Evolutionary conservation across 306 rosid species (phyloP).

Genomic region (Sindora glabra): DNA sequence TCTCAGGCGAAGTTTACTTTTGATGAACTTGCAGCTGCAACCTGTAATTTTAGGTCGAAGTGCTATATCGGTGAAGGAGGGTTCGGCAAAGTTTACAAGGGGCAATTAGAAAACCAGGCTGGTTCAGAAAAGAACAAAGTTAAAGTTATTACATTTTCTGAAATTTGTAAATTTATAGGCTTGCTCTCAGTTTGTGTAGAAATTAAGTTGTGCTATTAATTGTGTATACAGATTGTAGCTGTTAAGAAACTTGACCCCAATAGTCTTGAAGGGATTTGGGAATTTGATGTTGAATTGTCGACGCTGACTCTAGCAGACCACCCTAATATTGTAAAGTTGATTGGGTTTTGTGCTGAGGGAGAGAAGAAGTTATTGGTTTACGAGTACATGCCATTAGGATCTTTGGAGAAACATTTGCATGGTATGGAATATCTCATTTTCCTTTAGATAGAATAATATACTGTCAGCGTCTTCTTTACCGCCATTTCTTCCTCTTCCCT

Average conservation of each 20-base stretch:
- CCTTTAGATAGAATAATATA: neutral
- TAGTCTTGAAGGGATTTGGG: conserved; percentile 71
- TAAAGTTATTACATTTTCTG: neutral
- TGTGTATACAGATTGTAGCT: conserved; percentile 63
- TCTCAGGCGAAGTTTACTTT: conserved; percentile 41
- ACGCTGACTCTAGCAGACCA: conserved; percentile 67
- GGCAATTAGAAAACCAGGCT: conserved; percentile 62
- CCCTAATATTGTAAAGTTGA: conserved; percentile 66
- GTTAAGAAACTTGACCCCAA: conserved; percentile 64
- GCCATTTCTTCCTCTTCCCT: neutral
- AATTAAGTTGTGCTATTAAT: conserved; percentile 11
- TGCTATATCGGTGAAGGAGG: conserved; percentile 79
- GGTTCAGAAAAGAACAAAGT: neutral
- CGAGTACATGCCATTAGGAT: conserved; percentile 58
- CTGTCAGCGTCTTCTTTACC: neutral
- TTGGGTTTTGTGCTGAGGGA: conserved; percentile 81
- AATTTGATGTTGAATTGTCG: conserved; percentile 69
- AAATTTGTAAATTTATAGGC: neutral
- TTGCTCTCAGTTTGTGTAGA: conserved; percentile 1
- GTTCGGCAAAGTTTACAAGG: conserved; percentile 77
- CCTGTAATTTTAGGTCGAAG: conserved; percentile 43
- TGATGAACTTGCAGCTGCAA: conserved; percentile 47
- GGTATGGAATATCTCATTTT: conserved; percentile 31
- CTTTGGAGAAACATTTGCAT: conserved; percentile 65
- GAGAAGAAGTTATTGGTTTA: conserved; percentile 70